Percentiles rank a stretch among this genome's conserved stretches.
These are phyloP conservation scores for Pythium sp. DNA, from an alignment of 352 stramenopile species.

Conservation along the genomic window DNA sequence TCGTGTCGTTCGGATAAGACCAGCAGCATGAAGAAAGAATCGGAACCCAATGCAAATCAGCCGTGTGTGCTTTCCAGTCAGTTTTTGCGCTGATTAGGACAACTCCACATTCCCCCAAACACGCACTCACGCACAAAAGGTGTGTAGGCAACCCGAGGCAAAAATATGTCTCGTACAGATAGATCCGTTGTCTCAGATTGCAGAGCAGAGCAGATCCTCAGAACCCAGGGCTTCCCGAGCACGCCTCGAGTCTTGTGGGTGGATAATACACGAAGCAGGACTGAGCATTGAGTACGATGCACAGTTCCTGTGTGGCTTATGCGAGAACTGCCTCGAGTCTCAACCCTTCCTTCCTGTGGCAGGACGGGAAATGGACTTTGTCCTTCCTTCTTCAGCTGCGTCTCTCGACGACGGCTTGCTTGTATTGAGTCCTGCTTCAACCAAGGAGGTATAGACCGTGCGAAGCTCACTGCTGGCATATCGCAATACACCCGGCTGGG, in stretches of 20 bases:
- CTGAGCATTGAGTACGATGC: neutral
- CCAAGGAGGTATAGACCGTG: constrained; percentile 6
- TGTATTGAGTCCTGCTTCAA: neutral
- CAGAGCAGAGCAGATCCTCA: constrained; percentile 2
- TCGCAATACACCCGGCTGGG: constrained; percentile 6
- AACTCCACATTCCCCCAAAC: neutral
- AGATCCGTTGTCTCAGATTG: constrained; percentile 10
- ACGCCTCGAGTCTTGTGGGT: constrained; percentile 2
- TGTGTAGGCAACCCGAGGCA: neutral
- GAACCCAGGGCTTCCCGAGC: neutral
- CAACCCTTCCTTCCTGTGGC: neutral
- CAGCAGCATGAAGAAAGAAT: neutral
- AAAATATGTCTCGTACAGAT: neutral
- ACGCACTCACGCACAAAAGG: neutral
- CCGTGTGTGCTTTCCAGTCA: too few species aligned
- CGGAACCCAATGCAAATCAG: neutral
- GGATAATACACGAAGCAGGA: neutral
- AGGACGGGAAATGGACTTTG: neutral
- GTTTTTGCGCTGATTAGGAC: neutral
- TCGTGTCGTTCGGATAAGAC: neutral
- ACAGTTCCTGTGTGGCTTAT: neutral
- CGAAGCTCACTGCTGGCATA: neutral
- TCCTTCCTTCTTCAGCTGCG: neutral
- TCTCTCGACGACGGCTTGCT: constrained; percentile 7
- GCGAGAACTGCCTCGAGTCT: neutral